Evolutionary conservation across 371 early-diverging fungal species (phyloP).

Genomic region (Actinomortierella wolfii): DNA sequence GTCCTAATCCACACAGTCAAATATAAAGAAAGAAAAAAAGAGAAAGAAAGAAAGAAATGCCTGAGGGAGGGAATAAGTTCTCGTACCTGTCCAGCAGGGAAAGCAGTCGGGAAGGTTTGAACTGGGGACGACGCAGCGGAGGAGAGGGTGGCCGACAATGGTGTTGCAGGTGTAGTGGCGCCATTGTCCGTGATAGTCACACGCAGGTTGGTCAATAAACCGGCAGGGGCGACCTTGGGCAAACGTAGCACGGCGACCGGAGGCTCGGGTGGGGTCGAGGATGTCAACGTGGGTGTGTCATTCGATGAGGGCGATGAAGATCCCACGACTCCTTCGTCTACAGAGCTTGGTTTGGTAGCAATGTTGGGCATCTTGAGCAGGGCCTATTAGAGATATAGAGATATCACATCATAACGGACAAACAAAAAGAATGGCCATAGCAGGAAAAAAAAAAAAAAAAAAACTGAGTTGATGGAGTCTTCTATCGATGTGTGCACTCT

Average conservation of each 20-base stretch:
- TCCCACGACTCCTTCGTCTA: constrained; percentile 2
- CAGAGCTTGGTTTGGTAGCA: constrained; percentile 25
- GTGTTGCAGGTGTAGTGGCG: not conserved
- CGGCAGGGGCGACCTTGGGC: constrained; percentile 8
- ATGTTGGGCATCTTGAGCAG: constrained; percentile 34
- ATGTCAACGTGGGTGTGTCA: not conserved
- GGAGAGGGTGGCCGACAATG: no score
- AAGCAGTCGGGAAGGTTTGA: no score
- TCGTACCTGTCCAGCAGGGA: no score
- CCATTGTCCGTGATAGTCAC: constrained; percentile 7
- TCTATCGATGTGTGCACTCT: no score
- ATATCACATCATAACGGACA: not conserved
- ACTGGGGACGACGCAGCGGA: no score
- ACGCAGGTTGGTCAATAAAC: constrained; percentile 13
- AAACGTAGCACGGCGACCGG: constrained; percentile 10
- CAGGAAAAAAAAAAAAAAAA: no score
- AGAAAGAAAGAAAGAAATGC: no score
- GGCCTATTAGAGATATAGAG: constrained; percentile 5
- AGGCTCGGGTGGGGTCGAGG: not conserved
- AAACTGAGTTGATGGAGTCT: no score
- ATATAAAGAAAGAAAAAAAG: no score
- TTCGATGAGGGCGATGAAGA: not conserved
- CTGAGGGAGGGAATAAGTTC: no score
- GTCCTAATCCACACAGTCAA: no score
- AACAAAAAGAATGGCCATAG: not conserved